phyloP scores from a whole-genome alignment of 2,329 filamentous ascomycete genomes.

The Purpureocillium takamizusanense region DNA sequence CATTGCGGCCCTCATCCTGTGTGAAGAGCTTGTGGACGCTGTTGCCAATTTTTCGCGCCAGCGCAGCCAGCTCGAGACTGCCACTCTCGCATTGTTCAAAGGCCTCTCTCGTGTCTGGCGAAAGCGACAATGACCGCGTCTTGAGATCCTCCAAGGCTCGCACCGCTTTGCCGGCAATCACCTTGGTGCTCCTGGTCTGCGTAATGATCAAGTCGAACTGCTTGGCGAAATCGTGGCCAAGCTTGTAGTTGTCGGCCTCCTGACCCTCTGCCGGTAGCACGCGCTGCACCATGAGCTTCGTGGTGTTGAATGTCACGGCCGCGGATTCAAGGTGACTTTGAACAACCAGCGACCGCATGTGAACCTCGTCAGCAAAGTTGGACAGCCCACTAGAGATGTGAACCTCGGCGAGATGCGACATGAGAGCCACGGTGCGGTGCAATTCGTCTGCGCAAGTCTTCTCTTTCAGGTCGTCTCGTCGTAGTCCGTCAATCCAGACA shows the following conservation, averaged over 20 bases:
- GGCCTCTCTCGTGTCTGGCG: slow-evolving; percentile 53
- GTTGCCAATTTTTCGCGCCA: slow-evolving; percentile 58
- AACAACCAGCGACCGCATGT: slow-evolving; percentile 67
- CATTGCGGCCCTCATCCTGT: slow-evolving; percentile 60
- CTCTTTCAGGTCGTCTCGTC: slow-evolving; percentile 78
- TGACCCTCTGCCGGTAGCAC: slow-evolving; percentile 39
- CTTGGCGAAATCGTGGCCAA: slow-evolving; percentile 56
- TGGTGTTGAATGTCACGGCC: slow-evolving; percentile 55
- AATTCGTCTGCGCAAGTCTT: slow-evolving; percentile 74
- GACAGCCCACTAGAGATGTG: slow-evolving; percentile 63
- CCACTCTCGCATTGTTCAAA: slow-evolving; percentile 63
- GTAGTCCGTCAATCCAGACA: slow-evolving; percentile 75
- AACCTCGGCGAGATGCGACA: slow-evolving; percentile 78
- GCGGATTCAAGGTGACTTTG: slow-evolving; percentile 77
- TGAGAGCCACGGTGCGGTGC: slow-evolving; percentile 73
- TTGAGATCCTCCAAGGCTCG: slow-evolving; percentile 71
- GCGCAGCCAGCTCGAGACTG: slow-evolving; percentile 55
- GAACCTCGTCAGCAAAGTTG: slow-evolving; percentile 67
- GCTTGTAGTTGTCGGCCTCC: slow-evolving; percentile 53
- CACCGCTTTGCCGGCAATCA: slow-evolving; percentile 70
- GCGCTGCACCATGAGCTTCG: slow-evolving; percentile 58
- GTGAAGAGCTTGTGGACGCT: slow-evolving; percentile 55
- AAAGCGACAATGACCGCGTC: slow-evolving; percentile 63
- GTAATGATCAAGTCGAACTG: slow-evolving; percentile 64
- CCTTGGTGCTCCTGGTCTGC: slow-evolving; percentile 74